A percentile compares a stretch with the other conserved stretches of the same genome.
Evolutionary conservation across 1,139 yeast species (phyloP).

Genomic region (Geotrichum phurueaensis): DNA sequence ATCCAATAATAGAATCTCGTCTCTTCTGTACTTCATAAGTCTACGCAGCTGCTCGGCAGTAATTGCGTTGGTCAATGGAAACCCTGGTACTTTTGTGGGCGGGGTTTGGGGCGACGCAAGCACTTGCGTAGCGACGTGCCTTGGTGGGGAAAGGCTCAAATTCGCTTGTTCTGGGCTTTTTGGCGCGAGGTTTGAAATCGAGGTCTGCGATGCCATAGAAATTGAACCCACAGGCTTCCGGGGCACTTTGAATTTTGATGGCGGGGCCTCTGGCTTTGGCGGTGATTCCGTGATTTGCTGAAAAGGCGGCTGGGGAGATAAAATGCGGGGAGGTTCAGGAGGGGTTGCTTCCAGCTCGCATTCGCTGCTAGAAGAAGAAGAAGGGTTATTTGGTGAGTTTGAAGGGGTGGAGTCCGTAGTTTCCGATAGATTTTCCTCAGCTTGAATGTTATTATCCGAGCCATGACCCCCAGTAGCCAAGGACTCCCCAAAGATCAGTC

Average conservation of each 20-base stretch:
- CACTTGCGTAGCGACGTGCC: background rate
- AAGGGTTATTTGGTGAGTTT: background rate
- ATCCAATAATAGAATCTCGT: slow-evolving; percentile 52
- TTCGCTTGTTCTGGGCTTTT: background rate
- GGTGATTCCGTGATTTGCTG: background rate
- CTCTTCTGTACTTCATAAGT: slow-evolving; percentile 27
- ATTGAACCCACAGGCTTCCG: slow-evolving; percentile 1
- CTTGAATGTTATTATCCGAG: background rate
- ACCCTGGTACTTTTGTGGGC: slow-evolving; percentile 11
- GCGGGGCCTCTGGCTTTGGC: background rate
- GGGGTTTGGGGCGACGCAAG: background rate
- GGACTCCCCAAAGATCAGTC: background rate
- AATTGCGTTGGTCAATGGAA: slow-evolving; percentile 32
- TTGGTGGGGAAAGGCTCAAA: background rate
- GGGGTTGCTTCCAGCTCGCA: background rate
- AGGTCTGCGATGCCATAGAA: background rate
- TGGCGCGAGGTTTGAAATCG: background rate
- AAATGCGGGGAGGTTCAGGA: background rate
- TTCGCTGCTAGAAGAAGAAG: background rate
- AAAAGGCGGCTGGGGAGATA: background rate
- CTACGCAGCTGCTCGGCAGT: slow-evolving; percentile 29
- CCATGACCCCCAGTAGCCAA: background rate
- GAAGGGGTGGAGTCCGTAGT: background rate
- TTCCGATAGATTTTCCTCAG: background rate
- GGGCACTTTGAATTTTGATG: background rate